Evolutionary conservation across 176 grass and related monocot genomes (phyloP), one percentile per base, ranked within the genome.

Genomic region (Ensete glaucum): DNA sequence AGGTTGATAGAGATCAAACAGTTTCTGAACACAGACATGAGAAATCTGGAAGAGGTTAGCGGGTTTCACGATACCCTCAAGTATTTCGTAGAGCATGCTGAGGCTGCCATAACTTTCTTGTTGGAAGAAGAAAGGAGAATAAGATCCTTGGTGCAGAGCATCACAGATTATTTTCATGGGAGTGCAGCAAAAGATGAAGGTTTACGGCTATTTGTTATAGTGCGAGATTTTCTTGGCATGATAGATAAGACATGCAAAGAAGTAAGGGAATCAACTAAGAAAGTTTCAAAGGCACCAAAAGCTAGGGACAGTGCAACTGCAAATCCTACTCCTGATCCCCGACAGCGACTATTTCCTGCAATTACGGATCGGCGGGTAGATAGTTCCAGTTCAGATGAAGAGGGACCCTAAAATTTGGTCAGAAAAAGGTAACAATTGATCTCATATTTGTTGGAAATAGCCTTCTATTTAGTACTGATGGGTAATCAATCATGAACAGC

Each of bases 181-280:
- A 91, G 71, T 75, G 72, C 84, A 24, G 82, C 81, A 11, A 99
- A 99, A 69, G 90, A 94, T 1, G 95, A 99, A 77, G 88, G 90
- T 10, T 76, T 99, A 23, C 78, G 84, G 15, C 78, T 99, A 76
- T 99, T 99, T 73, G 81, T 89, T 49, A 55, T 94, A 6, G 86
- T 94, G 62, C 75, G 90, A 50, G 88, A 99, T 73, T 94, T 94
- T 62, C 83, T 99, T 15, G 73, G 77, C 58, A 91, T 99, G 84
- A 69, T 92, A 73, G 95, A 91, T 67, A 99, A 81, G 78, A 80
- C 82, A 59, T 91, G 95, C 80, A 91, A 89, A 71, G 90, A 94
- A 69, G 88, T 94, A 8, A 73, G 58, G 49, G 78, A 64, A 29
- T 72, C 67, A 52, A 11, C 56, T 50, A 99, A 91, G 78, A 86